Percentiles rank a stretch among this genome's conserved stretches.
These are phyloP conservation scores for Colletotrichum spaethianum DNA, from an alignment of 2,329 filamentous ascomycete species.

Conservation along the genomic window DNA sequence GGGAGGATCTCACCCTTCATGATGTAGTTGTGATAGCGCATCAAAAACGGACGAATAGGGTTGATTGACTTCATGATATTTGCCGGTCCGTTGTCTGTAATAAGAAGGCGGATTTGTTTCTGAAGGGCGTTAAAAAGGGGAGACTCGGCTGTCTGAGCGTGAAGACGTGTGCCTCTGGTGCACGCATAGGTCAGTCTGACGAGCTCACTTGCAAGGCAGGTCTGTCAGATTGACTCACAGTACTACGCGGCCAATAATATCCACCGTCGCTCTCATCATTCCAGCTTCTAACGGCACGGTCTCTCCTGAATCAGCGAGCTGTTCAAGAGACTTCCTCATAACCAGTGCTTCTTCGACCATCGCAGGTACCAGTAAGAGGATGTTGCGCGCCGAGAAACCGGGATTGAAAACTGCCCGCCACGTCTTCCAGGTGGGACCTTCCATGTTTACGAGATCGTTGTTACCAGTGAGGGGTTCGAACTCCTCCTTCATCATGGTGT, in stretches of 20 bases:
- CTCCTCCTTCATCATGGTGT: conserved; percentile 49
- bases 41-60: background rate
- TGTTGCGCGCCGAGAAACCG: conserved; percentile 54
- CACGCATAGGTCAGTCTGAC: background rate
- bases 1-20: conserved; percentile 15
- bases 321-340: conserved; percentile 44
- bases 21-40: conserved; percentile 20
- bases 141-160: conserved; percentile 3
- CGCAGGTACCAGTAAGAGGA: conserved; percentile 52
- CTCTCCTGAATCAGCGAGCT: background rate
- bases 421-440: conserved; percentile 47
- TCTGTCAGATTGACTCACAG: conserved; percentile 40
- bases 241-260: conserved; percentile 55
- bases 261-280: conserved; percentile 55
- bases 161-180: conserved; percentile 4
- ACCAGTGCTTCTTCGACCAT: conserved; percentile 54
- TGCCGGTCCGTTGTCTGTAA: background rate
- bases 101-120: conserved; percentile 1
- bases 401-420: conserved; percentile 53
- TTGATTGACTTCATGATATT: conserved; percentile 1
- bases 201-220: background rate
- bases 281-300: conserved; percentile 49
- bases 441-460: conserved; percentile 50
- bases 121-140: conserved; percentile 2
- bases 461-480: conserved; percentile 49